phyloP scores from a whole-genome alignment of 2,329 filamentous ascomycete species.

The Fusarium abutilonis region DNA sequence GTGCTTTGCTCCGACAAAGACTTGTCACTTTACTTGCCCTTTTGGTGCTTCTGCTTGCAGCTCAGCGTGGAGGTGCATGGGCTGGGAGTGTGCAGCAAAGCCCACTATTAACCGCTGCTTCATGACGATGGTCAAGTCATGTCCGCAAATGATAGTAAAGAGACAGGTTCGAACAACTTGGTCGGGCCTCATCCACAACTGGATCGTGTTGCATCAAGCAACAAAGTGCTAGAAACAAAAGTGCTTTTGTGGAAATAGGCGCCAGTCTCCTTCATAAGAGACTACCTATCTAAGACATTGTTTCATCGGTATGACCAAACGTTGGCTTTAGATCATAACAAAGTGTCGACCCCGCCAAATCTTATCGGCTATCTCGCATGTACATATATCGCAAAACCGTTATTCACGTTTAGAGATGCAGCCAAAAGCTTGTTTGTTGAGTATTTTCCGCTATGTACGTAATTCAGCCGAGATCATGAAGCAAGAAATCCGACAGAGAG shows the following conservation, averaged over 20 bases:
- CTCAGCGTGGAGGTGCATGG: background rate
- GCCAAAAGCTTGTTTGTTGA: no score
- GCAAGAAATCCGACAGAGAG: no score
- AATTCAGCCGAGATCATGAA: no score
- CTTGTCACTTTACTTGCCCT: slow-evolving; percentile 4
- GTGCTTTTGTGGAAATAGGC: slow-evolving; percentile 5
- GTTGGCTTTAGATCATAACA: slow-evolving; percentile 7
- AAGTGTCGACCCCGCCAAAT: background rate
- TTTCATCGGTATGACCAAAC: slow-evolving; percentile 1
- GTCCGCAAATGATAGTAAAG: slow-evolving; percentile 4
- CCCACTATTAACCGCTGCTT: slow-evolving; percentile 39
- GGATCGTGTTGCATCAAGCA: slow-evolving; percentile 8
- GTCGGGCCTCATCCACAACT: slow-evolving; percentile 21
- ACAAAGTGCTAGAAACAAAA: slow-evolving; percentile 17
- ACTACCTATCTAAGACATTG: slow-evolving; percentile 14
- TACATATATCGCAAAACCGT: no score
- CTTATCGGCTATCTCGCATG: background rate
- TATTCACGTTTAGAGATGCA: no score
- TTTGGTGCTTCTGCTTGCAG: slow-evolving; percentile 30
- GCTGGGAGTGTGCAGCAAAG: slow-evolving; percentile 6
- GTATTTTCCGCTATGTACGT: no score
- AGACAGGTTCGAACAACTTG: slow-evolving; percentile 9
- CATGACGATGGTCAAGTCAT: slow-evolving; percentile 35
- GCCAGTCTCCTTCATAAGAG: slow-evolving; percentile 2
- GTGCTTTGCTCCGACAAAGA: background rate